Base-by-base conservation (phyloP, 805 yeast genomes). In the Ogataea saltuana region DNA sequence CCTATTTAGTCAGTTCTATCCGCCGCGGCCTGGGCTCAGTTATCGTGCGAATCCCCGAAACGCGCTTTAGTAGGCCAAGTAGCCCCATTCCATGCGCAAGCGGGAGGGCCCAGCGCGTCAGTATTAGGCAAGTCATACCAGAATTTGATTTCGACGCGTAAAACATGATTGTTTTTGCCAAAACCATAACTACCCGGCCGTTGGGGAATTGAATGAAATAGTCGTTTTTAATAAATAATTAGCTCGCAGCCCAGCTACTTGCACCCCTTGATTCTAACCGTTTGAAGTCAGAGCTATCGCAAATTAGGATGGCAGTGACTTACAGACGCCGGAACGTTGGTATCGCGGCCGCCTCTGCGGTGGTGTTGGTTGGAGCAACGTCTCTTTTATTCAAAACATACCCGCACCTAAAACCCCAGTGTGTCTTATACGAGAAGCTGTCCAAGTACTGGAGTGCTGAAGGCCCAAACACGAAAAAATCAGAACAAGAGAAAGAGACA, bases 351-450 rank as follows among this genome's bases (percentile, higher is more conserved):
- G 71, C 71, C 0, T 57, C 76, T 0, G 67, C 76, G 11, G 72
- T 71, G 1, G 69, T 68, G 10, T 50, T 71, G 4, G 40, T 74
- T 10, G 78, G 77, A 18, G 71, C 73, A 3, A 63, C 73, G 0
- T 58, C 68, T 20, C 33, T 76, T 5, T 46, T 75, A 8, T 59
- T 76, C 44, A 67, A 67, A 41, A 76, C 79, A 4, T 76, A 68
- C 46, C 81, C 81, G n/a, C 80, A 76, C 49, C 58, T 75, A 31
- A 51, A 53, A 19, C 55, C 62, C 28, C 44, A 16, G 42, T 19
- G 43, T 18, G 12, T 26, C n/a, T 3, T 27, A 37, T n/a, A 16
- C 44, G 38, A 39, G 40, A 11, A 46, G 32, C 21, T 19, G 25
- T 9, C 30, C 44, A 26, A 45, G 33, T 18, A 41, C 34, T 26